Evolutionary conservation across 225 moss, liverwort and hornwort species (phyloP), one percentile per base, ranked within the genome.

Genomic region (Polytrichum formosum): DNA sequence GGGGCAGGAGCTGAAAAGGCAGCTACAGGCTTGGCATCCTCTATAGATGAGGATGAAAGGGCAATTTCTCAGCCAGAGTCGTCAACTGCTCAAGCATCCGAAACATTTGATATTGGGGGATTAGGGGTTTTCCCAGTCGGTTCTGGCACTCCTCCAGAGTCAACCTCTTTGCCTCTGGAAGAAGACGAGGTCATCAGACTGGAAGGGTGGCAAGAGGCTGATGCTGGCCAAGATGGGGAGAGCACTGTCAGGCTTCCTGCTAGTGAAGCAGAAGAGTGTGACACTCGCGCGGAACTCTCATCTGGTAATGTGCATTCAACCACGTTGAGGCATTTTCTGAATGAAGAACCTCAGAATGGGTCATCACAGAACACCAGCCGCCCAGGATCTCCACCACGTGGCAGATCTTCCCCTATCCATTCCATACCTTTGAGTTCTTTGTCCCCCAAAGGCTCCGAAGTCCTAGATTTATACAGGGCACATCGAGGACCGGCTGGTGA

Each of bases 381-480:
- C 28, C 17, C 60, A 8, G 63, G 0, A 28, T 76, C 79, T 26
- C 76, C 84, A 35, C 67, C 82, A 62, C 76, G 70, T n/a, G 53
- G 61, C 58, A 83, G 78, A 28, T 74, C 79, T 1, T 87, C 91
- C 69, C 84, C 87, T 4, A 68, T 80, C 37, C 84, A 83, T 67
- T 86, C 91, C 1, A 83, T 78, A 64, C 83, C 88, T 65, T 74
- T 91, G 67, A 72, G 77, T 46, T 79, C 88, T 3, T 88, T 89
- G 73, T 89, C 90, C 7, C 74, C 73, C 23, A 78, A 65, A 61
- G 79, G 23, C 9, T 79, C 89, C 6, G 75, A 79, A 63, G 56
- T 71, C 73, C 28, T 67, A 33, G 91, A 92, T 69, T 81, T 74
- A 5, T 89, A 84, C 72, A 78, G 55, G 55, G 80, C 84, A 54